Evolutionary conservation across 23 red algal genomes (phyloP), one percentile per base, ranked within the genome.

Genomic region (Gracilaria domingensis): DNA sequence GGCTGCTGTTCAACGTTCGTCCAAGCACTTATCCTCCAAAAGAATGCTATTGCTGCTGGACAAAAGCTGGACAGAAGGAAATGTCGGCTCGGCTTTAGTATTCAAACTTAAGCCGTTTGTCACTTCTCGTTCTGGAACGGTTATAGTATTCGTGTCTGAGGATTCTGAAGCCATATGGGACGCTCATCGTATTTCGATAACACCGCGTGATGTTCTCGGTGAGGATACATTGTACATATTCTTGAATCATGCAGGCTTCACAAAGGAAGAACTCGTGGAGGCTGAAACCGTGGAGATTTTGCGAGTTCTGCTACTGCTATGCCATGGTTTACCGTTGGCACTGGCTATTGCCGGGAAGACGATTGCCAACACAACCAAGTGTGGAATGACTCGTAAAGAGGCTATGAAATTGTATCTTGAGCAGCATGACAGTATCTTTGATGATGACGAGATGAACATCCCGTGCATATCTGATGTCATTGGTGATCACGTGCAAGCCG

Each of bases 181-280:
- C 38, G 72, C 72, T 12, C 72, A 33, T 33, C 72, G 72, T 35
- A 77, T 77, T 26, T 49, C 38, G 38, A 49, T 77, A 1, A 51
- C 72, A 29, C 72, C 72, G 0, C 72, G 72, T 20, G 72, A 77
- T 25, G n/a, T 30, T 8, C 23, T 77, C 26, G 72, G 72, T 25
- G 72, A 77, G 32, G 72, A 77, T 29, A 49, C 72, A 0, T 37
- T 77, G 38, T 77, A 50, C 72, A 77, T 77, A 26, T 77, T 77
- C 72, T n/a, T 77, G 30, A 77, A 77, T 77, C 45, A 77, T 50
- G 72, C 72, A 9, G 39, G 72, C 23, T 77, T 77, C 26, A 77
- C 72, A 25, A 77, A 50, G n/a, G 72, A 49, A 14, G 72, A 77
- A 30, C 45, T 77, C 12, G 23, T 50, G 1, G 39, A 77, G 0